phyloP scores from a whole-genome alignment of 371 early-diverging fungal genomes.

The Saksenaea oblongispora region DNA sequence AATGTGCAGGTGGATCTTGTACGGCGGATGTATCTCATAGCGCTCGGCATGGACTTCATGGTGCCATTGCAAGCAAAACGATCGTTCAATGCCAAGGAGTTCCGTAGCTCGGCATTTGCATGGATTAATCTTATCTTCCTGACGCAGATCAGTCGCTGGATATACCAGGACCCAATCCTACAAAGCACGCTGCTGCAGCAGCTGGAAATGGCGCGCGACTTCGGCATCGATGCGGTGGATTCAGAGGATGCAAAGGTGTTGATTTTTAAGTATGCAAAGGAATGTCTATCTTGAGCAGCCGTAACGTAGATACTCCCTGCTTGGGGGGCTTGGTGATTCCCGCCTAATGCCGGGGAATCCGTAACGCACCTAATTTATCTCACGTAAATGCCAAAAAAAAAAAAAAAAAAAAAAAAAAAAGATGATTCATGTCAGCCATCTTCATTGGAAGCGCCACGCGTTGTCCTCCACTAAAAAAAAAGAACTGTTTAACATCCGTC shows the following conservation, averaged over 20 bases:
- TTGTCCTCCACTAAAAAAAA: too few relatives aligned
- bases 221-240: slow-evolving; percentile 16
- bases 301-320: neutral
- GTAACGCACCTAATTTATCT: too few relatives aligned
- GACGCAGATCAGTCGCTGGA: slow-evolving; percentile 26
- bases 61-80: slow-evolving; percentile 11
- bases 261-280: slow-evolving; percentile 23
- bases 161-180: slow-evolving; percentile 12
- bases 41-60: slow-evolving; percentile 20
- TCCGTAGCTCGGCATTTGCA: slow-evolving; percentile 18
- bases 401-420: too few relatives aligned
- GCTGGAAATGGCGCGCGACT: slow-evolving; percentile 8
- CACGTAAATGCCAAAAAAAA: too few relatives aligned
- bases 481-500: too few relatives aligned
- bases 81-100: neutral
- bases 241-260: slow-evolving; percentile 24
- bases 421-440: too few relatives aligned
- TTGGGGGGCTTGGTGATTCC: too few relatives aligned
- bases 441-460: too few relatives aligned
- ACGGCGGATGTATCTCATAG: slow-evolving; percentile 22
- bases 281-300: neutral
- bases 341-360: too few relatives aligned
- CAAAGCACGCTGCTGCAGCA: slow-evolving; percentile 13
- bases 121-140: slow-evolving; percentile 39
- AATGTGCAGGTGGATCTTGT: slow-evolving; percentile 21